These are phyloP conservation scores for Geotrichum restrictum DNA, from an alignment of 1,139 yeast species.

Conservation along the genomic window DNA sequence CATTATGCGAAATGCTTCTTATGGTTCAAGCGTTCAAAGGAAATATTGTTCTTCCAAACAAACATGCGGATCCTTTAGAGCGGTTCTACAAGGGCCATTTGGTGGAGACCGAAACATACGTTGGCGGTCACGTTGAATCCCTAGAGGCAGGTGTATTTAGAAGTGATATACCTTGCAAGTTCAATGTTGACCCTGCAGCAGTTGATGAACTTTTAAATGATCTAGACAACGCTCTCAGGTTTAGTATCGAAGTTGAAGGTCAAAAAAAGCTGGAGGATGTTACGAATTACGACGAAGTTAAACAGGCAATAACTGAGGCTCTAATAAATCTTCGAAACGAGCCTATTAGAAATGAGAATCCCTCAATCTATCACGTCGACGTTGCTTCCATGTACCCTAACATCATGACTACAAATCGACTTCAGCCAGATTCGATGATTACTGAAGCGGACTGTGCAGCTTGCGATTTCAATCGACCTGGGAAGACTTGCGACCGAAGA, in stretches of 20 bases:
- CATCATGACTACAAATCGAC: constrained; percentile 94
- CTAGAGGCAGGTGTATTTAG: constrained; percentile 97
- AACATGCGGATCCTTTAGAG: constrained; percentile 87
- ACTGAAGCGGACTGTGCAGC: constrained; percentile 94
- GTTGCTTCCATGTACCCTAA: constrained; percentile 99
- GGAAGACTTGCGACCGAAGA: constrained; percentile 85
- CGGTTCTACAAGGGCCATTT: constrained; percentile 92
- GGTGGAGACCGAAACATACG: constrained; percentile 92
- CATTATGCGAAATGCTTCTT: constrained; percentile 93
- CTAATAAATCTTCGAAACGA: constrained; percentile 56
- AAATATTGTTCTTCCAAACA: constrained; percentile 79
- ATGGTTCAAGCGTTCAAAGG: constrained; percentile 93
- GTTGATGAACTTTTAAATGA: constrained; percentile 74
- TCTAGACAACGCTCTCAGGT: constrained; percentile 70
- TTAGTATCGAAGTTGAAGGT: constrained; percentile 82
- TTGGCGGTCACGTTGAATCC: constrained; percentile 98
- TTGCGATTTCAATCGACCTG: constrained; percentile 95
- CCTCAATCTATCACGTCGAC: constrained; percentile 93
- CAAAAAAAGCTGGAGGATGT: constrained; percentile 69
- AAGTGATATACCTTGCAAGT: constrained; percentile 74
- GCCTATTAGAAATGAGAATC: constrained; percentile 69
- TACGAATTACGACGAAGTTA: constrained; percentile 71
- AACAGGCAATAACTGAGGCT: constrained; percentile 51
- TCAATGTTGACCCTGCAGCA: constrained; percentile 75
- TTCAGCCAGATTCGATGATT: constrained; percentile 98